Evolutionary conservation across 1,284 basidiomycete species (phyloP), one percentile per base, ranked within the genome.

Genomic region (Malassezia arunalokei): DNA sequence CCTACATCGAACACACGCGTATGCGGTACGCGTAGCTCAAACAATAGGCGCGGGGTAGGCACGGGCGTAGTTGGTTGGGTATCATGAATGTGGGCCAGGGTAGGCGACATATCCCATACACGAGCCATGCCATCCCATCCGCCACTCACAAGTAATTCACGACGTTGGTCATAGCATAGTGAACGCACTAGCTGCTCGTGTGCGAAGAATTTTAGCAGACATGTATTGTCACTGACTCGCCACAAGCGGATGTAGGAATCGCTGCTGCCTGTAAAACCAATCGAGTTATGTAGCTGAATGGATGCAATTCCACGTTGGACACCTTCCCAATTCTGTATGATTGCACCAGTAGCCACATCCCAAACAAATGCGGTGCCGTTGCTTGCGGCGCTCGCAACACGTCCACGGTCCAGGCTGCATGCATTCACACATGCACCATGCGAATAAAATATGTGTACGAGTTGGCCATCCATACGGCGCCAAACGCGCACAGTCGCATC

Each of bases 401-500:
- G 8, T 3, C 43, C 53, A 17, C 29, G 24, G 24, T 49, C 15
- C 12, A 55, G 14, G n/a, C 40, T 24, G 33, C 53, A 55, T 8
- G 53, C 43, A 31, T 55, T 55, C 7, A 55, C 48, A n/a, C 29
- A 31, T 0, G 24, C 31, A 6, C 15, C 12, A 24, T 55, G 53
- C 5, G 27, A 38, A 8, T 8, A 14, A 28, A 44, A 55, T 15
- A 38, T 40, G 14, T 31, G 43, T 11, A 33, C 27, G 7, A 42
- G 43, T 8, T 20, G 37, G 3, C 27, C 37, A 17, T 20, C 35
- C 0, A 17, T 5, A 15, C 48, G 43, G 24, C 15, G 24, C 53
- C 53, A 55, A 20, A 55, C 53, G 31, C 53, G 48, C 31, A 55
- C 12, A 6, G 48, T 55, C 17, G 27, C 38, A 24, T 55, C 53